A percentile compares a stretch with the other conserved stretches of the same genome.
Conservation (phyloP, 2,329 filamentous ascomycete genomes). For the Paradendryphiella salina region DNA sequence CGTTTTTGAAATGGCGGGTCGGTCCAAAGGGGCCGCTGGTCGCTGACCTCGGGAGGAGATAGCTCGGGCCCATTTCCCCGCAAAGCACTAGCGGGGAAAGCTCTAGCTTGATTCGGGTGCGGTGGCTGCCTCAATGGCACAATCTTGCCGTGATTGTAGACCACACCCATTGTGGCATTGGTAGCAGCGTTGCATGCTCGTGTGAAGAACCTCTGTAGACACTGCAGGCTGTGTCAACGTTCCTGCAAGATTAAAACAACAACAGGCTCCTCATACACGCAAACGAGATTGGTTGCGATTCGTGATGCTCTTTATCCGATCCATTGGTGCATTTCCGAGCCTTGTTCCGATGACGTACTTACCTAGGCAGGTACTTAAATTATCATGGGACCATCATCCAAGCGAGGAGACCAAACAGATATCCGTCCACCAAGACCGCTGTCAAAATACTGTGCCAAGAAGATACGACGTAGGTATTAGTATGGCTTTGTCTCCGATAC, state of each 20-base stretch:
- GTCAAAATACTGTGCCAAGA: background rate
- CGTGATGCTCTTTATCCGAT: background rate
- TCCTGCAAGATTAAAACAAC: no score
- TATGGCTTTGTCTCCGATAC: constrained; percentile 35
- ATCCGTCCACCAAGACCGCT: background rate
- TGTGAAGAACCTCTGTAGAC: no score
- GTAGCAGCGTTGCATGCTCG: no score
- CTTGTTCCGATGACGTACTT: background rate
- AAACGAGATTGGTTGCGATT: no score
- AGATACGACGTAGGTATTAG: constrained; percentile 14
- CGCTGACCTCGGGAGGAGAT: constrained; percentile 11
- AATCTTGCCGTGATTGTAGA: no score
- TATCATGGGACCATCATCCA: background rate
- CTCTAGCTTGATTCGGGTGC: constrained; percentile 6
- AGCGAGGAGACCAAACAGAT: background rate
- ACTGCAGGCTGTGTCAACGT: no score
- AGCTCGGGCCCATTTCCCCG: constrained; percentile 8
- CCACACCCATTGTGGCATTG: no score
- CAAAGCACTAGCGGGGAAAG: constrained; percentile 11
- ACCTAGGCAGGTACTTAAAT: background rate
- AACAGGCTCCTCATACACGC: no score
- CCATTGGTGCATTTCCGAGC: background rate
- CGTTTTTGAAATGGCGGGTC: constrained; percentile 4
- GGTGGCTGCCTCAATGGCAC: no score
- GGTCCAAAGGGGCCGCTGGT: constrained; percentile 10